Evolutionary conservation across 345 rosid species (phyloP), one percentile per base, ranked within the genome.

Genomic region (Pugionium dolabratum): DNA sequence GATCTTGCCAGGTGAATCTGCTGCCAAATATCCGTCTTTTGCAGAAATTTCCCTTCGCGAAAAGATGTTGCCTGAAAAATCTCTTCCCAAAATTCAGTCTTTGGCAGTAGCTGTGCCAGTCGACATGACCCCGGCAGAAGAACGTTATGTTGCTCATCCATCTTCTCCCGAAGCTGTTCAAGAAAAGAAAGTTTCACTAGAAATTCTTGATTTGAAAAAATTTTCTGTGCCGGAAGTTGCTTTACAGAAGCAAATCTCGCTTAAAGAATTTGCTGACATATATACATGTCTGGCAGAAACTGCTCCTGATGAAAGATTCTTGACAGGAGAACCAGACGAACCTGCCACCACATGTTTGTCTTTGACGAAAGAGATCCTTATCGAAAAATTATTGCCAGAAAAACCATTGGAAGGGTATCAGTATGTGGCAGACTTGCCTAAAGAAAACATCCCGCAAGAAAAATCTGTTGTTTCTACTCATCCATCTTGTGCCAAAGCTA

Each of bases 61-160:
- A 64, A 62, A 39, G 6, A 32, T 33, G 5, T 49, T 64, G 41
- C 45, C 64, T 5, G 8, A 44, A 35, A 44, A 9, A 8, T 47
- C 66, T 65, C 54, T 51, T 66, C 50, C 67, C 34, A n/a, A 35
- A 33, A 4, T 41, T 52, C 35, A 2, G 29, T 28, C 66, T 64
- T 45, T 39, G 58, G 67, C 28, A 54, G 59, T 67, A 67, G 59
- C 32, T 54, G 41, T 47, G 32, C 63, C 69, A 61, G 64, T 54
- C 29, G 48, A 34, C 39, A 54, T 11, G 64, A 29, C 4, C 35
- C 34, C 2, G 2, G 58, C 47, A 46, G 64, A 43, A 70, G 68
- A 47, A 70, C 40, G 49, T 61, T 27, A 69, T 32, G n/a, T n/a
- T 18, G 54, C 5, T 48, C 36, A 59, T 53, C 63, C 59, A 44